Conservation (phyloP, 495 filamentous ascomycete genomes). For the Tuber calosporum region DNA sequence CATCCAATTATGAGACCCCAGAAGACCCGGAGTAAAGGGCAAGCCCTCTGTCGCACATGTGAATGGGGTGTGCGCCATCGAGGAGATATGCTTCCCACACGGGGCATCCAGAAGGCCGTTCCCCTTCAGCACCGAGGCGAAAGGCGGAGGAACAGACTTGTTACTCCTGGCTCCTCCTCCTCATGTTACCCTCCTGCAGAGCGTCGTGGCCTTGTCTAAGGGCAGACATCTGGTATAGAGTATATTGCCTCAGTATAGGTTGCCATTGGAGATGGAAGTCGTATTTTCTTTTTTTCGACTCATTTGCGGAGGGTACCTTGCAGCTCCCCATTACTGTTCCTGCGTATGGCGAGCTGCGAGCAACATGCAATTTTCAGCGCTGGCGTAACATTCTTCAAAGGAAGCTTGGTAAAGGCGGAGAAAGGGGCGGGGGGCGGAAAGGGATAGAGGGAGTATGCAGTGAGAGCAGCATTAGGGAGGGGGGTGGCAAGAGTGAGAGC, state of each 20-base stretch:
- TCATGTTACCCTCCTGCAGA: slow-evolving; percentile 12
- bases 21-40: slow-evolving; percentile 32
- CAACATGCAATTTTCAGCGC: slow-evolving; percentile 36
- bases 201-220: slow-evolving; percentile 12
- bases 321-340: slow-evolving; percentile 34
- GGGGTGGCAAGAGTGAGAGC: not conserved
- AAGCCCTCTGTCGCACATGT: slow-evolving; percentile 32
- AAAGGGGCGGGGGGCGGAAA: slow-evolving; percentile 14
- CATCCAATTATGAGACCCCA: slow-evolving; percentile 29
- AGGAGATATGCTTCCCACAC: slow-evolving; percentile 8
- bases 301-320: slow-evolving; percentile 34
- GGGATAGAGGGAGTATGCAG: slow-evolving; percentile 12
- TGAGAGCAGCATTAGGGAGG: not conserved
- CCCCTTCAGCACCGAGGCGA: slow-evolving; percentile 15
- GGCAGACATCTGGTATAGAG: slow-evolving; percentile 13
- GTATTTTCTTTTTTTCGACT: slow-evolving; percentile 25
- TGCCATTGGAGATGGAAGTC: slow-evolving; percentile 23
- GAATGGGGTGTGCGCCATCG: slow-evolving; percentile 23
- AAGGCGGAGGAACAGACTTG: slow-evolving; percentile 30
- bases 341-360: slow-evolving; percentile 35
- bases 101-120: slow-evolving; percentile 28
- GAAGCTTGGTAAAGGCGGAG: slow-evolving; percentile 24
- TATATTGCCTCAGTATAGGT: slow-evolving; percentile 17
- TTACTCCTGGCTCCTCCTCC: slow-evolving; percentile 13
- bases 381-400: slow-evolving; percentile 15